phyloP scores from a whole-genome alignment of 2,329 filamentous ascomycete species.

The Zymoseptoria pseudotritici region DNA sequence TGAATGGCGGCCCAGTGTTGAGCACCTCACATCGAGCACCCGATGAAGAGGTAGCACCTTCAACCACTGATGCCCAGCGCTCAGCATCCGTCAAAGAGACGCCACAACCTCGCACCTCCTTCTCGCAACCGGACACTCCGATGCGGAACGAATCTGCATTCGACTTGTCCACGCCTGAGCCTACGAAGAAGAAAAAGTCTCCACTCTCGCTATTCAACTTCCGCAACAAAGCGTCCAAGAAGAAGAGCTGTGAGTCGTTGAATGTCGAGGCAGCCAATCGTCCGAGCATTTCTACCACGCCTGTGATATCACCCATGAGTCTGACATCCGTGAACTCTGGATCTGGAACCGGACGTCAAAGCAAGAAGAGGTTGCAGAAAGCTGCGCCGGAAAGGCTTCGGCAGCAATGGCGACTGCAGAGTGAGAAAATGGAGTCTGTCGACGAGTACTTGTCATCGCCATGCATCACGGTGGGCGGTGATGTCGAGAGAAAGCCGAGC shows the following conservation, averaged over 20 bases:
- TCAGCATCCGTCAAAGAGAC: neutral
- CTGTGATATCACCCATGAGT: neutral
- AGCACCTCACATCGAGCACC: neutral
- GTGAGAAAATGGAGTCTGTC: neutral
- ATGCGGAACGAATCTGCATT: neutral
- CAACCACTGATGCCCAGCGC: neutral
- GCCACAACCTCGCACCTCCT: neutral
- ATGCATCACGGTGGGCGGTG: slow-evolving; percentile 10
- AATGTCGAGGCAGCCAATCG: neutral
- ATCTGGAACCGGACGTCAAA: neutral
- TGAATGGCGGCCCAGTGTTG: neutral
- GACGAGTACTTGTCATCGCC: slow-evolving; percentile 3
- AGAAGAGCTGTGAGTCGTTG: neutral
- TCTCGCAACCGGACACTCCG: neutral
- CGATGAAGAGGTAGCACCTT: neutral
- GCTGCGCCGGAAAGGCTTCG: slow-evolving; percentile 22
- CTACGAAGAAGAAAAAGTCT: slow-evolving; percentile 4
- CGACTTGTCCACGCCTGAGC: neutral
- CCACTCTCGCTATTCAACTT: slow-evolving; percentile 8
- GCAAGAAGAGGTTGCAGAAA: slow-evolving; percentile 28
- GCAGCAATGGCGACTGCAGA: slow-evolving; percentile 11
- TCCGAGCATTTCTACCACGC: neutral
- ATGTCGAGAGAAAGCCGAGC: slow-evolving; percentile 9
- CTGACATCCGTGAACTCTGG: neutral
- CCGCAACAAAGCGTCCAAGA: slow-evolving; percentile 3